Conservation (phyloP, 257 asterid genomes). For the Fraxinus americana region DNA sequence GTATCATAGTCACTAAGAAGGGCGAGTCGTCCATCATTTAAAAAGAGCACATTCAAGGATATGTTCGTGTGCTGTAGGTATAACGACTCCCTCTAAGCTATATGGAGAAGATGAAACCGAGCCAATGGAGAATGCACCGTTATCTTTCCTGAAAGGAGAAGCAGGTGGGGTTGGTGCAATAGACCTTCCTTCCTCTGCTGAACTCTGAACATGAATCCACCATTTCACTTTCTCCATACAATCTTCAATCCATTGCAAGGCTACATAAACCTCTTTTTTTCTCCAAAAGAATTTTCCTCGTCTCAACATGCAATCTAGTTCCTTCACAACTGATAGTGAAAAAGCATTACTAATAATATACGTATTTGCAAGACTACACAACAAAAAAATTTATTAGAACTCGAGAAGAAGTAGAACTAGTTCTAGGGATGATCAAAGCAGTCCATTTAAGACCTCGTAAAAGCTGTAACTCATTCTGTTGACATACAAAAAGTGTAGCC, state of each 20-base stretch:
- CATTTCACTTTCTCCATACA: constrained; percentile 54
- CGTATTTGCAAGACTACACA: neutral
- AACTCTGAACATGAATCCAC: constrained; percentile 88
- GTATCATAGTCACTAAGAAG: constrained; percentile 68
- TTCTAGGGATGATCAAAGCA: constrained; percentile 65
- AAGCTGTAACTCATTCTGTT: constrained; percentile 80
- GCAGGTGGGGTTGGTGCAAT: constrained; percentile 78
- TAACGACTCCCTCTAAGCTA: constrained; percentile 49
- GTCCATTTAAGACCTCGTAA: constrained; percentile 76
- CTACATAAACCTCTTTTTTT: constrained; percentile 61
- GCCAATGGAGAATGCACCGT: constrained; percentile 34
- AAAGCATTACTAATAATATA: constrained; percentile 8
- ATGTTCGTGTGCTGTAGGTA: constrained; percentile 85
- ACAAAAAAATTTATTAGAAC: neutral
- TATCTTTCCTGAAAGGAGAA: constrained; percentile 48
- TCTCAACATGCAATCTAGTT: constrained; percentile 72
- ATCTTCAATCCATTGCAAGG: constrained; percentile 76
- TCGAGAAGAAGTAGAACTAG: constrained; percentile 44
- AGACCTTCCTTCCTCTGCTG: constrained; percentile 56
- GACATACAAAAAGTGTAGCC: too few relatives aligned
- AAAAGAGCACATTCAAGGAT: constrained; percentile 68
- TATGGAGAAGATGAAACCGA: constrained; percentile 58
- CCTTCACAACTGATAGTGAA: constrained; percentile 63
- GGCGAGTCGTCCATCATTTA: constrained; percentile 54
- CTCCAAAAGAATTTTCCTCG: constrained; percentile 57